Evolutionary conservation across 805 yeast species (phyloP), one percentile per base, ranked within the genome.

Genomic region (Candida methanosorbosa): DNA sequence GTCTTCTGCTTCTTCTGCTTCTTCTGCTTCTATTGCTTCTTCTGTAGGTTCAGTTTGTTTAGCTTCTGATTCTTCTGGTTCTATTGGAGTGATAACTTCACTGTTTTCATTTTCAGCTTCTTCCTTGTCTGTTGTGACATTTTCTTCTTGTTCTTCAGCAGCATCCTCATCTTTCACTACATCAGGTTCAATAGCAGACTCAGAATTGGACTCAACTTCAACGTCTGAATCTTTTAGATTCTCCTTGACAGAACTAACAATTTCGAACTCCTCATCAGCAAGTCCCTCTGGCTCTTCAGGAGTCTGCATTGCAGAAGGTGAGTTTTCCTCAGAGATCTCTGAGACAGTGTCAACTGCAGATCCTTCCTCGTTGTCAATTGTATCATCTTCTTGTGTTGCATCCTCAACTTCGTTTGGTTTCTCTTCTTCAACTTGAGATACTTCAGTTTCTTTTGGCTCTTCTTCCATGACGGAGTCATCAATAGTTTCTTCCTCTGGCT

Each of bases 301-400:
- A 27, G n/a, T 16, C 13, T 17, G 13, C 9, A 6, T 21, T 27
- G 8, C 21, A 9, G 9, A 14, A 12, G 13, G 8, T 17, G 14
- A 4, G 3, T 17, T 20, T 27, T 27, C 21, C 4, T 6, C n/a
- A 9, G 19, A 12, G n/a, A n/a, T n/a, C n/a, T n/a, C n/a, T n/a
- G n/a, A n/a, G n/a, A n/a, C n/a, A n/a, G n/a, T n/a, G n/a, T n/a
- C n/a, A n/a, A n/a, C n/a, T n/a, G n/a, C n/a, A n/a, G n/a, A n/a
- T n/a, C n/a, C n/a, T 6, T 27, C 21, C 16, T n/a, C 13, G 4
- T 9, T 5, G 16, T 27, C 29, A 16, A 15, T 15, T 34, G 25
- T 41, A 19, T 42, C 45, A 18, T 44, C 50, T 3, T 45, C 49
- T 7, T 35, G n/a, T n/a, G n/a, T 43, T 5, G 33, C 49, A 4